Percentiles rank a stretch among this genome's conserved stretches.
Evolutionary conservation across 352 stramenopile genomes (phyloP).

Genomic region (Nothophytophthora sp.): DNA sequence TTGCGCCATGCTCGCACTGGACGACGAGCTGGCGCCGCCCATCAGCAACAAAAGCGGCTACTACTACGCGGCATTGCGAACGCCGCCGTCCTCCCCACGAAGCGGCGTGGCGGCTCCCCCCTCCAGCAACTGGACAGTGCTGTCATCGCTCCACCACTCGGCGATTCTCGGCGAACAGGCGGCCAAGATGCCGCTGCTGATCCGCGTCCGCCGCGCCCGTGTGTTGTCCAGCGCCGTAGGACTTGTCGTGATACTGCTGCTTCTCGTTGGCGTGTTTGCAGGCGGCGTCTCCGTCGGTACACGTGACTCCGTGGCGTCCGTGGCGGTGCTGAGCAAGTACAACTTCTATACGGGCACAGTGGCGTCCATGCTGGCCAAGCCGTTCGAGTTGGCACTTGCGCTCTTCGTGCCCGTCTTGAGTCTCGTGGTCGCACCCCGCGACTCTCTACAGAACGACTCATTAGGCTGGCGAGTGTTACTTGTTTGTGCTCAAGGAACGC

Average conservation of each 20-base stretch:
- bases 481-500: conserved; percentile 21
- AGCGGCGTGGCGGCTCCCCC: conserved; percentile 1
- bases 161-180: conserved; percentile 26
- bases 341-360: conserved; percentile 57
- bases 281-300: conserved; percentile 27
- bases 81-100: conserved; percentile 8
- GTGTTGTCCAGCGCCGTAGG: conserved; percentile 21
- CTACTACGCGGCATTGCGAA: conserved; percentile 20
- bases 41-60: conserved; percentile 13
- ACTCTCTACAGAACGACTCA: conserved; percentile 47
- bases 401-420: conserved; percentile 46
- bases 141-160: conserved; percentile 31
- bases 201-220: conserved; percentile 23
- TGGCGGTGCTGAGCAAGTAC: conserved; percentile 33
- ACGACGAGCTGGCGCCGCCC: conserved; percentile 2
- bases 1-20: conserved; percentile 4
- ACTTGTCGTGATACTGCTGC: conserved; percentile 21
- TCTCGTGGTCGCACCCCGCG: conserved; percentile 37
- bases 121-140: conserved; percentile 20
- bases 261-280: conserved; percentile 29
- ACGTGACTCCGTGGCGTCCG: conserved; percentile 14
- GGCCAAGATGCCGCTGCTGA: conserved; percentile 20
- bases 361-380: conserved; percentile 32
- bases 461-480: conserved; percentile 27
- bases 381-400: conserved; percentile 38